phyloP scores from a whole-genome alignment of 495 filamentous ascomycete species.

The Lasiosphaeris hirsuta region DNA sequence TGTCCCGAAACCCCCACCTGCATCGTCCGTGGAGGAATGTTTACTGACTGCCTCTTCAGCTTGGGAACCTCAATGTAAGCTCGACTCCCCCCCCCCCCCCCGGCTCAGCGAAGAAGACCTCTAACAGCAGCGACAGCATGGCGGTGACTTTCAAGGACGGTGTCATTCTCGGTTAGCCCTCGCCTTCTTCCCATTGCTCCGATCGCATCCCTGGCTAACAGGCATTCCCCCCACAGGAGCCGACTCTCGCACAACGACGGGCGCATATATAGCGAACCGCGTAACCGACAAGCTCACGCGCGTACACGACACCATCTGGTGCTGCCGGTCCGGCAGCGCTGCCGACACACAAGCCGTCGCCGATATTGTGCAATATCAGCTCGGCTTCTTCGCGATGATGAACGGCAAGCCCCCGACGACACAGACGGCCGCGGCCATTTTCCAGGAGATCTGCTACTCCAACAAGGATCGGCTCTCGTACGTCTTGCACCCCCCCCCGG shows the following conservation, averaged over 20 bases:
- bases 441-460: constrained; percentile 95
- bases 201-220: background rate
- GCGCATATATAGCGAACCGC: constrained; percentile 97
- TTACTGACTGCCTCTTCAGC: constrained; percentile 44
- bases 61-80: constrained; percentile 97
- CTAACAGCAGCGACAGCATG: constrained; percentile 53
- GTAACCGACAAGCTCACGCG: constrained; percentile 99
- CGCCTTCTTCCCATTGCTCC: background rate
- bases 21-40: background rate
- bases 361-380: constrained; percentile 94
- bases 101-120: background rate
- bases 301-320: constrained; percentile 99
- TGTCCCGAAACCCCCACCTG: background rate
- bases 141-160: constrained; percentile 97
- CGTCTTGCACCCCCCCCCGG: constrained; percentile 1
- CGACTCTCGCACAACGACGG: constrained; percentile 97
- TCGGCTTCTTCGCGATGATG: constrained; percentile 84
- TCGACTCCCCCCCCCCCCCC: constrained; percentile 14
- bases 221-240: constrained; percentile 52
- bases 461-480: constrained; percentile 92
- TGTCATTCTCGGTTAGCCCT: constrained; percentile 73
- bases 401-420: constrained; percentile 89
- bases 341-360: constrained; percentile 97
- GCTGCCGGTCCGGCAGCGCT: constrained; percentile 92
- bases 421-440: constrained; percentile 87